A percentile compares a stretch with the other conserved stretches of the same genome.
Conservation (phyloP, 23 red algal genomes). For the Gracilaria vermiculophylla region DNA sequence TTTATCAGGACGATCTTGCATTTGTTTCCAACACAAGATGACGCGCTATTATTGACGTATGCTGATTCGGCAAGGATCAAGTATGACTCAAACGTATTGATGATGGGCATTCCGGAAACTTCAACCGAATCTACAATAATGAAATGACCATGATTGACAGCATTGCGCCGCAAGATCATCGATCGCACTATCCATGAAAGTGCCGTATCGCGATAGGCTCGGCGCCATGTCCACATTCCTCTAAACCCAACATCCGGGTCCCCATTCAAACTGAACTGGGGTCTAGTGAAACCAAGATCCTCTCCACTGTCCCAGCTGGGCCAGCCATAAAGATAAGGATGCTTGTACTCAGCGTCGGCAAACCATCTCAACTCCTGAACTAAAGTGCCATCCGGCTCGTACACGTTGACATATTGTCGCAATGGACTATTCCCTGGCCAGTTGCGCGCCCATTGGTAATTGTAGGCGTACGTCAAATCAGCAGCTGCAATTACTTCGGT, state of each 20-base stretch:
- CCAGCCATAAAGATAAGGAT: slow-evolving; percentile 55
- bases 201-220: slow-evolving; percentile 2
- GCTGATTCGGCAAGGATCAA: slow-evolving; percentile 38
- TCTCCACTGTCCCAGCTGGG: slow-evolving; percentile 33
- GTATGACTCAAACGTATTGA: slow-evolving; percentile 49
- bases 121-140: slow-evolving; percentile 27
- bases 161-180: not conserved
- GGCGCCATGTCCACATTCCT: slow-evolving; percentile 68
- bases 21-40: not conserved
- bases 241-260: slow-evolving; percentile 48
- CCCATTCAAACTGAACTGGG: slow-evolving; percentile 25
- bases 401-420: not conserved
- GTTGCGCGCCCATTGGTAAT: slow-evolving; percentile 49
- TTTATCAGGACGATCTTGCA: slow-evolving; percentile 23
- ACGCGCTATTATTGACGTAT: not conserved
- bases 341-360: not conserved
- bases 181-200: slow-evolving; percentile 33
- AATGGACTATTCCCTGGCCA: slow-evolving; percentile 27
- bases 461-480: slow-evolving; percentile 62
- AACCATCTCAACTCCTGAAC: not conserved
- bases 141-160: slow-evolving; percentile 29
- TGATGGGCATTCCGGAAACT: not conserved
- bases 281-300: slow-evolving; percentile 45
- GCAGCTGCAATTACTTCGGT: slow-evolving; percentile 35
- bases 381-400: not conserved